Base-by-base conservation (phyloP, 2,329 filamentous ascomycete species). In the Diplodia sapinea region DNA sequence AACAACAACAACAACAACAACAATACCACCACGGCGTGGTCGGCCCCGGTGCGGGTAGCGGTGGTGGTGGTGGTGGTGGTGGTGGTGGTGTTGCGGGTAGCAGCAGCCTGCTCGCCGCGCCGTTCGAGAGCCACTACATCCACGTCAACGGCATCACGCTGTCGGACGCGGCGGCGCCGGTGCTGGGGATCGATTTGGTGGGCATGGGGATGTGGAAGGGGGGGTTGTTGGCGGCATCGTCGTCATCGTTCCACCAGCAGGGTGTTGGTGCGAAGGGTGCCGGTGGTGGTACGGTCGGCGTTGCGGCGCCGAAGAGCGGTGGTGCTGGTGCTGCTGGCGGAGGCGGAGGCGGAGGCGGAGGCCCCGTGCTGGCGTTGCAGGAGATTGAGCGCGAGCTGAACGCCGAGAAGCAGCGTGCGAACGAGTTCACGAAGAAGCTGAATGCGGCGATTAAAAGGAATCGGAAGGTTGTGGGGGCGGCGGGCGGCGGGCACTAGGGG, bases 371-470 rank as follows among this genome's bases (percentile, higher is more conserved):
- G 33, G 72, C 70, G 17, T 67, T 78, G 36, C 75, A 78, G n/a
- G 77, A 79, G 70, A 74, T 76, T 15, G 78, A 79, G 67, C 71
- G 73, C 17, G 76, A 75, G 12, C 74, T 79, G 73, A 70, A 74
- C 31, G 71, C 71, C 11, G 76, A 76, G 52, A 74, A 72, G 70
- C 75, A 77, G 69, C 77, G 79, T 36, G 73, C 77, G 36, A 77
- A 79, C 68, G 73, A 73, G 26, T 55, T 78, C 65, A 77, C 79
- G 67, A 78, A 78, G 71, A 79, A 76, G 68, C 62, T 79, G 31
- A 72, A 72, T 3, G 73, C 68, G 15, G 61, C 78, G n/a, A 74
- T 78, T 69, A 79, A 78, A 72, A 74, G 77, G 71, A 79, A 79
- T 59, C 74, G 67, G 36, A 65, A 65, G 40, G 54, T 68, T 12